Base-by-base conservation (phyloP, 208 protist species). In the Wallacemonas sp. region DNA sequence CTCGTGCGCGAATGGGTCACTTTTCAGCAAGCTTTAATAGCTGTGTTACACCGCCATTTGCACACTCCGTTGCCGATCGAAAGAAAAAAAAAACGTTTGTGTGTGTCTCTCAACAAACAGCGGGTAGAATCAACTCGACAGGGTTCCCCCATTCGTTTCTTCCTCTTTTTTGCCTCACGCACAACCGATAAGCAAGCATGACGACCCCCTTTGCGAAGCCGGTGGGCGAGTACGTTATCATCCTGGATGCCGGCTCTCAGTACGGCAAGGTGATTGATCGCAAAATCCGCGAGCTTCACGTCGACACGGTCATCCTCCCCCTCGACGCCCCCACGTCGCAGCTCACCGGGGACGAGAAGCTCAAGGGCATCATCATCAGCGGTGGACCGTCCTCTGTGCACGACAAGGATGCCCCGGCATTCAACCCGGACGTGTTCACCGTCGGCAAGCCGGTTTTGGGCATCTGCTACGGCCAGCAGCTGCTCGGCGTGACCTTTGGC, bases 401-500 rank as follows among this genome's bases (percentile, higher is more conserved):
- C 73, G 84, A 91, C 33, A 54, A 41, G 1, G 90, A 94, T 26
- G 97, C 98, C 16, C 97, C 96, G 12, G 57, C 65, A 23, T 97
- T 84, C 61, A 84, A 96, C 65, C 26, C 57, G 14, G 67, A 70
- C 18, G 61, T 98, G 18, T 97, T 98, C 68, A 66, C 52, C n/a
- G 52, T 89, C 11, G 79, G 81, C 39, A 86, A 95, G 57, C 97
- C 98, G 1, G 72, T 99, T 4, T 71, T 99, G 1, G 98, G 98
- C 64, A 98, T 99, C 61, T 99, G 98, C 83, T 99, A 99, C 70
- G 98, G 98, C n/a, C 97, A 98, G 87, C 97, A 99, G 80, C 81
- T 99, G 25, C 74, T 99, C 39, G 83, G 86, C 49, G 72, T 74
- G 29, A 36, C 67, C 29, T 95, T 87, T 67, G 95, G 95, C 26